Percentiles rank a stretch among this genome's conserved stretches.
Evolutionary conservation across 1,284 basidiomycete genomes (phyloP).

Genomic region (Anthracocystis setariae): DNA sequence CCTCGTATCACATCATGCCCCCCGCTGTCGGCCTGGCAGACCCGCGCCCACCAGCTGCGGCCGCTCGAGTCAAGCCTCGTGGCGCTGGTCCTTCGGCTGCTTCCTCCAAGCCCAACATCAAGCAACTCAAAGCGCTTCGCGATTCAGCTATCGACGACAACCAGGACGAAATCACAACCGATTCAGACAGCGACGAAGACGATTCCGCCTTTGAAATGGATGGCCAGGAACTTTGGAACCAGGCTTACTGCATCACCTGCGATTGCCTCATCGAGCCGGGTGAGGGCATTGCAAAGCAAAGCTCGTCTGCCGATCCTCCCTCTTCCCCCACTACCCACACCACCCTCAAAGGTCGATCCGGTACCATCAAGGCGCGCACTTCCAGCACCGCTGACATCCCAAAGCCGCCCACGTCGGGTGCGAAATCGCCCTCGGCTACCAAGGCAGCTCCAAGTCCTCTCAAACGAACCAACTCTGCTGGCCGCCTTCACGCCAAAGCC

Average conservation of each 20-base stretch:
- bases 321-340: conserved; percentile 18
- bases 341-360: conserved; percentile 51
- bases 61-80: conserved; percentile 4
- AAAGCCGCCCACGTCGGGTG: conserved; percentile 5
- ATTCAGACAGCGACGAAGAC: conserved; percentile 50
- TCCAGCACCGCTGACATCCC: conserved; percentile 27
- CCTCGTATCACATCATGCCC: conserved; percentile 26
- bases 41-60: conserved; percentile 21
- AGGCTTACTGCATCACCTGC: conserved; percentile 59
- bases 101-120: conserved; percentile 32
- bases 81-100: conserved; percentile 5
- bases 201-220: conserved; percentile 60
- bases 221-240: conserved; percentile 61
- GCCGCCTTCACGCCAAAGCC: conserved; percentile 53
- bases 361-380: conserved; percentile 52
- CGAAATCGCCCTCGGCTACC: conserved; percentile 16
- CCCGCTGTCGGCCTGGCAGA: conserved; percentile 12
- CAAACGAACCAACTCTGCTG: conserved; percentile 54
- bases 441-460: conserved; percentile 24
- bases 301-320: background rate
- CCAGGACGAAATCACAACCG: conserved; percentile 40
- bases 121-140: conserved; percentile 12
- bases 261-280: conserved; percentile 62
- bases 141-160: conserved; percentile 14
- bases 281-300: conserved; percentile 44